A percentile compares a stretch with the other conserved stretches of the same genome.
phyloP scores from a whole-genome alignment of 1,139 yeast genomes.

The Lodderomyces metapsilosis region DNA sequence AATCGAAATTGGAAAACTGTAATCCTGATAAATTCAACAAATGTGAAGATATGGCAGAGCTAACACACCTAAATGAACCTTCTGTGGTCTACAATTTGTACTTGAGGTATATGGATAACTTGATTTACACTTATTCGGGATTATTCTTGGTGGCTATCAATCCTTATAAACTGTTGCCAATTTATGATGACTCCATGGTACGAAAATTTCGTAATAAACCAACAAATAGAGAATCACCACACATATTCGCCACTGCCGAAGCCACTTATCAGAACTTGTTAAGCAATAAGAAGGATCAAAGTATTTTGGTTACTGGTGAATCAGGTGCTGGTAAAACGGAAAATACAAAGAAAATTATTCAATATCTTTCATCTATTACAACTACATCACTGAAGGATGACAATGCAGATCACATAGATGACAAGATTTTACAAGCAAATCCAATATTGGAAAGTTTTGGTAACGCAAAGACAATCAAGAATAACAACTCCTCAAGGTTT shows the following conservation, averaged over 20 bases:
- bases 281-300: slow-evolving; percentile 72
- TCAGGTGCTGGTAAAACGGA: slow-evolving; percentile 99
- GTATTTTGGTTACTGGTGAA: slow-evolving; percentile 95
- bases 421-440: slow-evolving; percentile 86
- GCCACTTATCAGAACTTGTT: slow-evolving; percentile 78
- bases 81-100: slow-evolving; percentile 83
- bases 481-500: slow-evolving; percentile 93
- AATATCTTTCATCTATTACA: slow-evolving; percentile 81
- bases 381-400: slow-evolving; percentile 3
- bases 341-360: slow-evolving; percentile 93
- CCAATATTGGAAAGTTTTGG: slow-evolving; percentile 97
- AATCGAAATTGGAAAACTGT: slow-evolving; percentile 57
- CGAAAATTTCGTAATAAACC: slow-evolving; percentile 43
- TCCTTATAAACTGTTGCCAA: slow-evolving; percentile 79
- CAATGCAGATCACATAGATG: slow-evolving; percentile 52
- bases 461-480: slow-evolving; percentile 92
- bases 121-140: slow-evolving; percentile 78
- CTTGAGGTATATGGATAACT: slow-evolving; percentile 72
- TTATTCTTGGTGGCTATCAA: slow-evolving; percentile 92
- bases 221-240: slow-evolving; percentile 47
- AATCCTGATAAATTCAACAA: slow-evolving; percentile 93
- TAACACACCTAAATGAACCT: slow-evolving; percentile 92
- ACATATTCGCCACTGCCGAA: slow-evolving; percentile 89
- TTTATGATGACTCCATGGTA: slow-evolving; percentile 64
- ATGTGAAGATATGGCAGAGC: slow-evolving; percentile 93